A percentile compares a stretch with the other conserved stretches of the same genome.
Conservation (phyloP, 1,284 basidiomycete genomes). For the Stereum hirsutum region DNA sequence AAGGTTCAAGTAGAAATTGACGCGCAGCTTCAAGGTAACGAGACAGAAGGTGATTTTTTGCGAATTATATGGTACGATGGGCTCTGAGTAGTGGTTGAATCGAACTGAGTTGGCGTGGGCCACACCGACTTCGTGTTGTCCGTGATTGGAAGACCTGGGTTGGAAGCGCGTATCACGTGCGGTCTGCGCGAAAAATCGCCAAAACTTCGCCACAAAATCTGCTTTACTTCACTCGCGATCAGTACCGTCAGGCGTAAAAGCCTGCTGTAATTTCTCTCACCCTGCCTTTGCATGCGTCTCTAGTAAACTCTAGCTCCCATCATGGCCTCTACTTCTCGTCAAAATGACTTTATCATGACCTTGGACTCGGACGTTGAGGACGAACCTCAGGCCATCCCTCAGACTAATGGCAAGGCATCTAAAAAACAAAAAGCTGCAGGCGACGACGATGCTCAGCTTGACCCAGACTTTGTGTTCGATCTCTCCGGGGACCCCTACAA, state of each 20-base stretch:
- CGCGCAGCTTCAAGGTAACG: too few species aligned
- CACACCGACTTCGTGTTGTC: neutral
- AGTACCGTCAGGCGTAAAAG: neutral
- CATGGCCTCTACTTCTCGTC: too few species aligned
- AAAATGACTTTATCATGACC: constrained; percentile 74
- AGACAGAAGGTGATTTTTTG: too few species aligned
- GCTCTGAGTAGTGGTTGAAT: too few species aligned
- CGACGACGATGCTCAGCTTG: constrained; percentile 55
- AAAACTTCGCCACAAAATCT: too few species aligned
- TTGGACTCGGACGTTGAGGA: constrained; percentile 73
- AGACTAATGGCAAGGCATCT: constrained; percentile 7
- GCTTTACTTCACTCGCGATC: too few species aligned
- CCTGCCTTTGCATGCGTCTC: neutral
- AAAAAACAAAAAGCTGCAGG: constrained; percentile 14
- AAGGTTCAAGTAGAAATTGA: too few species aligned
- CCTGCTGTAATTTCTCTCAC: neutral
- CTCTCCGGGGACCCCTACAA: constrained; percentile 60
- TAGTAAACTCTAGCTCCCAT: neutral
- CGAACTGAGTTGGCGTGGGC: neutral
- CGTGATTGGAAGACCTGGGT: neutral
- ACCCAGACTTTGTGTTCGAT: constrained; percentile 82
- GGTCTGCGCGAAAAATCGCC: too few species aligned
- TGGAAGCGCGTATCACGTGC: too few species aligned
- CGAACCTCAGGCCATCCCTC: constrained; percentile 11
- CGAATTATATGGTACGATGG: too few species aligned